Evolutionary conservation across 495 filamentous ascomycete species (phyloP).

Genomic region (Aspergillus cristatus): DNA sequence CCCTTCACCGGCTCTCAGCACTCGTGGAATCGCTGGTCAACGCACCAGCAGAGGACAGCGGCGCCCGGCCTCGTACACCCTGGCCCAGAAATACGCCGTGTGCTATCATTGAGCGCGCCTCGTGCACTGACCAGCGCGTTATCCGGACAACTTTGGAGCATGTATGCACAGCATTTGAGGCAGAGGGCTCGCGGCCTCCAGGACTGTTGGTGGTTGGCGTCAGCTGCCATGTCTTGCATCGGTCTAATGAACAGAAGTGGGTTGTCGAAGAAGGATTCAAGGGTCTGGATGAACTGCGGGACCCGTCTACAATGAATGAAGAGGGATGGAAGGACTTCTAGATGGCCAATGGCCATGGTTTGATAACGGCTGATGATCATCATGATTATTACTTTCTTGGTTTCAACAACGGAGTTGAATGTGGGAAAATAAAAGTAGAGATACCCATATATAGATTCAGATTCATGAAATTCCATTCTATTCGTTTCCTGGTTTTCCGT

Average conservation of each 20-base stretch:
- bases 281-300: slow-evolving; percentile 42
- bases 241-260: slow-evolving; percentile 54
- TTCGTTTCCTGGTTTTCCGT: background rate
- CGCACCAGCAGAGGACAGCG: slow-evolving; percentile 10
- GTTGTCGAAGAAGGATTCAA: slow-evolving; percentile 83
- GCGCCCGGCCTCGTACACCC: slow-evolving; percentile 12
- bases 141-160: slow-evolving; percentile 75
- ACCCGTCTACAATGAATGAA: slow-evolving; percentile 4
- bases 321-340: background rate
- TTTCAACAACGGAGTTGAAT: background rate
- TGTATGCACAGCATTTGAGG: slow-evolving; percentile 76
- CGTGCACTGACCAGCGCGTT: slow-evolving; percentile 87
- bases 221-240: slow-evolving; percentile 69
- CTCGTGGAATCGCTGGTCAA: slow-evolving; percentile 58
- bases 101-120: slow-evolving; percentile 89
- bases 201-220: slow-evolving; percentile 83
- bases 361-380: no score
- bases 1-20: slow-evolving; percentile 69
- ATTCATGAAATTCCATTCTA: background rate
- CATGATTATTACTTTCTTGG: no score
- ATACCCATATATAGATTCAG: slow-evolving; percentile 1
- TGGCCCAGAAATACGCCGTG: slow-evolving; percentile 63
- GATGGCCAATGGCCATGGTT: no score
- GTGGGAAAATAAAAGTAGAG: slow-evolving; percentile 1
- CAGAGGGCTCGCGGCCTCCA: slow-evolving; percentile 81